Percentiles rank a stretch among this genome's conserved stretches.
Conservation (phyloP, 306 rosid species). For the Gastrolobium villosum region DNA sequence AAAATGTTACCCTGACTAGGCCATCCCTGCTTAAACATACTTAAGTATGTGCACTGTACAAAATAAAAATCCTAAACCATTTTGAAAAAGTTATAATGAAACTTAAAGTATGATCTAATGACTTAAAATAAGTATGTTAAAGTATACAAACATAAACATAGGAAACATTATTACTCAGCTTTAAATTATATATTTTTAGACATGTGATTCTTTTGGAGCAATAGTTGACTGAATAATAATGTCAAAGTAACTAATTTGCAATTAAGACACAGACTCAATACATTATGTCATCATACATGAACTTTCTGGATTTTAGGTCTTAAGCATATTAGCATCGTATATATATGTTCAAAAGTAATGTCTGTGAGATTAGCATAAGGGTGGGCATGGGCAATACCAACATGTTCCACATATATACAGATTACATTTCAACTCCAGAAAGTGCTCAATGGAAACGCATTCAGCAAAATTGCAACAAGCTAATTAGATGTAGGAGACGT, state of each 20-base stretch:
- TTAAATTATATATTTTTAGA: not conserved
- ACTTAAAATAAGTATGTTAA: not conserved
- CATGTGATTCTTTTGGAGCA: not conserved
- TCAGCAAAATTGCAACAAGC: not conserved
- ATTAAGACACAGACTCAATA: not conserved
- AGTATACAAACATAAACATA: not conserved
- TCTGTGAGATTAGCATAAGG: not conserved
- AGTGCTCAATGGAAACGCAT: not conserved
- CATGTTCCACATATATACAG: constrained; percentile 27
- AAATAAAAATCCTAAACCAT: not conserved
- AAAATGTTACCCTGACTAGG: not conserved
- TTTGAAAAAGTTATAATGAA: not conserved
- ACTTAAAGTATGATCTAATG: not conserved
- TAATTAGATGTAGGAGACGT: not conserved
- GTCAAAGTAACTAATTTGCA: not conserved
- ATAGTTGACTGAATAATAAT: not conserved
- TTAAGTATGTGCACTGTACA: not conserved
- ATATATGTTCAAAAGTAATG: not conserved
- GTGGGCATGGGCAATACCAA: not conserved
- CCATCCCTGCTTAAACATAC: not conserved
- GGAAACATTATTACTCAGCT: not conserved
- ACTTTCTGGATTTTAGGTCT: not conserved
- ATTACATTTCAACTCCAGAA: constrained; percentile 33
- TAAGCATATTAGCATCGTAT: not conserved
- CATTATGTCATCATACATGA: not conserved